A percentile compares a stretch with the other conserved stretches of the same genome.
Conservation (phyloP, 2,329 filamentous ascomycete species). For the Didymosphaeria variabile region DNA sequence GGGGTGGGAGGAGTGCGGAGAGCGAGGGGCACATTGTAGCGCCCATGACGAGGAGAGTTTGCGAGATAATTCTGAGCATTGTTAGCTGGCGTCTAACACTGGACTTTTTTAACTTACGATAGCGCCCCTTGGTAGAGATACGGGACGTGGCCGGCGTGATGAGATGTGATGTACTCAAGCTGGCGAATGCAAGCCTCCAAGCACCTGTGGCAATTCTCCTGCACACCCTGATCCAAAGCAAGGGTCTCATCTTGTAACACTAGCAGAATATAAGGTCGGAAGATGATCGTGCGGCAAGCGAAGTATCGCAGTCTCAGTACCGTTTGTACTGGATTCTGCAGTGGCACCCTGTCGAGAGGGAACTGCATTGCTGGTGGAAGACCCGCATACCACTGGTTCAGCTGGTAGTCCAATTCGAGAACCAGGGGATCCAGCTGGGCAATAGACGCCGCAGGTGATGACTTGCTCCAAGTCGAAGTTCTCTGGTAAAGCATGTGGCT, state of each 20-base stretch:
- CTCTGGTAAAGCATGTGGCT: slow-evolving; percentile 83
- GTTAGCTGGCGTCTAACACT: slow-evolving; percentile 21
- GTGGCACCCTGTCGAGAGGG: slow-evolving; percentile 71
- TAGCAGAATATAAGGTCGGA: slow-evolving; percentile 81
- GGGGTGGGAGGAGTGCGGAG: slow-evolving; percentile 68
- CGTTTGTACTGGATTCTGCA: slow-evolving; percentile 79
- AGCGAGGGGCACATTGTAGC: slow-evolving; percentile 81
- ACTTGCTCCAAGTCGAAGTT: slow-evolving; percentile 54
- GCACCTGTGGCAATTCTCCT: slow-evolving; percentile 82
- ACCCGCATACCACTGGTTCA: slow-evolving; percentile 85
- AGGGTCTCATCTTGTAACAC: slow-evolving; percentile 81
- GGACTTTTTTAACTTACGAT: slow-evolving; percentile 43
- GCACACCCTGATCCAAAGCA: slow-evolving; percentile 74
- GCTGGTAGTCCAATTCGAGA: slow-evolving; percentile 80
- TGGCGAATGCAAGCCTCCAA: slow-evolving; percentile 82
- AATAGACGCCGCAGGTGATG: slow-evolving; percentile 67
- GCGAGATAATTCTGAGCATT: slow-evolving; percentile 75
- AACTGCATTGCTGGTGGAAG: slow-evolving; percentile 80
- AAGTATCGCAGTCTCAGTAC: slow-evolving; percentile 83
- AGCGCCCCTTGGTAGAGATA: slow-evolving; percentile 87
- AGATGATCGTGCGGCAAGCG: slow-evolving; percentile 86
- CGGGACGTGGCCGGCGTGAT: slow-evolving; percentile 84
- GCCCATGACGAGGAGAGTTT: slow-evolving; percentile 83
- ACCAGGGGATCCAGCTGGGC: slow-evolving; percentile 80
- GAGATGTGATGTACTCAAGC: slow-evolving; percentile 78